Percentiles rank a stretch among this genome's conserved stretches.
Conservation (phyloP, 495 filamentous ascomycete species). For the Eremomyces bilateralis region DNA sequence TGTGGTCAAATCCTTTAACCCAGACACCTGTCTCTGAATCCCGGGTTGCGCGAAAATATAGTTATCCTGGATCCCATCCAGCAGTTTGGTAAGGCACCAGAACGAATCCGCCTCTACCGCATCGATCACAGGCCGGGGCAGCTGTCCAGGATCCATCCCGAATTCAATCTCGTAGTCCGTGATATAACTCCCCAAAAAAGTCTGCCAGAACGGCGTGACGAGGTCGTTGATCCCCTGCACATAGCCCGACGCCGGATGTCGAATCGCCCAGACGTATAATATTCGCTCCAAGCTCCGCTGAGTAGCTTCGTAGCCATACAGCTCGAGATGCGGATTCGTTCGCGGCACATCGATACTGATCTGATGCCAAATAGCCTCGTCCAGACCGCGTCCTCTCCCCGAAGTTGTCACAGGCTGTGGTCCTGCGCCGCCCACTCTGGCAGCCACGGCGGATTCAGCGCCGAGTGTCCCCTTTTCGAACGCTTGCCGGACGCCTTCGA, state of each 20-base stretch:
- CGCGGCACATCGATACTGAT: conserved; percentile 97
- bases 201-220: conserved; percentile 93
- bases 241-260: conserved; percentile 91
- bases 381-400: conserved; percentile 50
- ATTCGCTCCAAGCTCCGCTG: conserved; percentile 86
- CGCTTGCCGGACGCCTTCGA: conserved; percentile 86
- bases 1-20: conserved; percentile 68
- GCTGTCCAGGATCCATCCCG: conserved; percentile 89
- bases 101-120: conserved; percentile 96
- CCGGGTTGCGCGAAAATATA: conserved; percentile 95
- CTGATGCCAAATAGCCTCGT: conserved; percentile 95
- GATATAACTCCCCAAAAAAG: conserved; percentile 86
- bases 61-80: conserved; percentile 97
- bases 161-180: conserved; percentile 77
- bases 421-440: conserved; percentile 8
- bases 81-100: conserved; percentile 90
- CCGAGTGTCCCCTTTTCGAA: conserved; percentile 49
- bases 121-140: conserved; percentile 77
- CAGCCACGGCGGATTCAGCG: conserved; percentile 13
- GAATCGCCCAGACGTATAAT: conserved; percentile 91
- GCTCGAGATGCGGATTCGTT: conserved; percentile 83
- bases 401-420: conserved; percentile 7
- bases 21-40: conserved; percentile 80
- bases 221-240: conserved; percentile 98
- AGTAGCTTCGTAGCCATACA: conserved; percentile 90